phyloP scores from a whole-genome alignment of 495 filamentous ascomycete genomes.

The Penicillium crystallinum region DNA sequence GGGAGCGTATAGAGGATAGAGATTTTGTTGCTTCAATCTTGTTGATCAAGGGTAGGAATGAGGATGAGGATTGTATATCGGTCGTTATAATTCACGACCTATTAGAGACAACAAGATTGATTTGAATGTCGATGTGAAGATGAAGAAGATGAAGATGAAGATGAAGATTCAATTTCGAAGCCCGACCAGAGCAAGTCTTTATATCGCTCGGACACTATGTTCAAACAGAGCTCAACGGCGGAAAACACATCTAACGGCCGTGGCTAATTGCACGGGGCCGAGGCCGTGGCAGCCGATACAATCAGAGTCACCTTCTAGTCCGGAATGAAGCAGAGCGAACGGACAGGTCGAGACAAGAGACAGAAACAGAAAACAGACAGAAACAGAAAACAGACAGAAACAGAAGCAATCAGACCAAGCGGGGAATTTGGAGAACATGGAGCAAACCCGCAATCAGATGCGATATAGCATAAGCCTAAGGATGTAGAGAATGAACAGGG shows the following conservation, averaged over 20 bases:
- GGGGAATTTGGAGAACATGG: conserved; percentile 13
- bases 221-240: conserved; percentile 4
- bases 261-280: conserved; percentile 5
- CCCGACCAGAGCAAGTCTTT: conserved; percentile 1
- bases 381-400: background rate
- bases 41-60: too few relatives aligned
- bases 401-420: conserved; percentile 12
- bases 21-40: too few relatives aligned
- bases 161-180: background rate
- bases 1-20: too few relatives aligned
- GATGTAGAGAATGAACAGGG: background rate
- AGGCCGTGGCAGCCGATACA: conserved; percentile 12
- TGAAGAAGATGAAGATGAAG: background rate
- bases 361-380: background rate
- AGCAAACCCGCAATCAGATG: conserved; percentile 9
- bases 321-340: conserved; percentile 25
- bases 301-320: conserved; percentile 6
- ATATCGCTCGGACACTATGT: background rate
- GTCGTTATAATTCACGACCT: too few relatives aligned
- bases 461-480: conserved; percentile 1
- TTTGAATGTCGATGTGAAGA: too few relatives aligned
- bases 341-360: conserved; percentile 9
- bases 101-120: too few relatives aligned
- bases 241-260: conserved; percentile 6
- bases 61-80: too few relatives aligned